Conservation (phyloP, 1,284 basidiomycete genomes). For the Ceratobasidium sp. region DNA sequence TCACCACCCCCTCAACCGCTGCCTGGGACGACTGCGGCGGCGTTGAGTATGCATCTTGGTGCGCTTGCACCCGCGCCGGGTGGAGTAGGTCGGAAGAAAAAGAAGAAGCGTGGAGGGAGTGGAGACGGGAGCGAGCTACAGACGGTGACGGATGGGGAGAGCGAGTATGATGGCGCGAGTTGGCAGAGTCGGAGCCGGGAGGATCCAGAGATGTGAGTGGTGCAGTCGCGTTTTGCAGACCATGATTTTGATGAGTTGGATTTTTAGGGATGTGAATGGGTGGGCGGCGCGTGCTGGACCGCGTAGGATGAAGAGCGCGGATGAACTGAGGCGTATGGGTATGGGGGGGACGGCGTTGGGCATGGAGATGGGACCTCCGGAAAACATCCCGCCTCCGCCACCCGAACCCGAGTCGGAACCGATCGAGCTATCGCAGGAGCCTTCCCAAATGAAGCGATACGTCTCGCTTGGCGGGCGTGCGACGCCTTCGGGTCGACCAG, state of each 20-base stretch:
- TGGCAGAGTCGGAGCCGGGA: slow-evolving; percentile 5
- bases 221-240: background rate
- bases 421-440: slow-evolving; percentile 15
- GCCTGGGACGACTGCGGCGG: slow-evolving; percentile 45
- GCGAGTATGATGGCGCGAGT: slow-evolving; percentile 15
- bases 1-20: slow-evolving; percentile 5
- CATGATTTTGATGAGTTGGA: background rate
- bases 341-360: slow-evolving; percentile 12
- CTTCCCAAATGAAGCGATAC: slow-evolving; percentile 42
- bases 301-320: slow-evolving; percentile 52
- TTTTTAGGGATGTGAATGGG: slow-evolving; percentile 15
- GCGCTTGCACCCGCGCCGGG: slow-evolving; percentile 12
- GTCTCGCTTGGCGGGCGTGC: slow-evolving; percentile 45
- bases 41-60: slow-evolving; percentile 50
- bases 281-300: slow-evolving; percentile 12
- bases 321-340: slow-evolving; percentile 48
- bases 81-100: slow-evolving; percentile 17
- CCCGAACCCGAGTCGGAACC: background rate
- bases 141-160: slow-evolving; percentile 25
- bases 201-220: slow-evolving; percentile 5
- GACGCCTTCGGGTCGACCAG: slow-evolving; percentile 23
- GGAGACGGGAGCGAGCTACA: background rate
- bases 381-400: background rate
- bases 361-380: background rate
- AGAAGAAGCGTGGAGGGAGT: slow-evolving; percentile 29